phyloP scores from a whole-genome alignment of 2,329 filamentous ascomycete species.

The Hansfordia pulvinata region DNA sequence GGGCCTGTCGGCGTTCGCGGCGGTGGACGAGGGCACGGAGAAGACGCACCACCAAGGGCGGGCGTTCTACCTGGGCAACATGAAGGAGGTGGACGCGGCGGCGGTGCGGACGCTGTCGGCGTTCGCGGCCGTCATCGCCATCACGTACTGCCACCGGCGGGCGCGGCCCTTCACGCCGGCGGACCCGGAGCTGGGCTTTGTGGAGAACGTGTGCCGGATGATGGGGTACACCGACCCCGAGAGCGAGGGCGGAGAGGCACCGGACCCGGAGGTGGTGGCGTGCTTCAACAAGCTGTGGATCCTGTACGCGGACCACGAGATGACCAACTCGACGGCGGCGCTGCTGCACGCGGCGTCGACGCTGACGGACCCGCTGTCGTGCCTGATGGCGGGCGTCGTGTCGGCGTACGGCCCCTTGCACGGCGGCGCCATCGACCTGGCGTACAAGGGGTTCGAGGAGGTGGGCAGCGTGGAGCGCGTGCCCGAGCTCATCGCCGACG shows the following conservation, averaged over 20 bases:
- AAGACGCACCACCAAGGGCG: conserved; percentile 19
- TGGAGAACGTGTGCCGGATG: conserved; percentile 32
- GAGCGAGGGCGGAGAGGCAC: conserved; percentile 8
- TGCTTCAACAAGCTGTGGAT: conserved; percentile 24
- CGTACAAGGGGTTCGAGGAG: conserved; percentile 24
- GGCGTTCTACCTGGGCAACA: conserved; percentile 20
- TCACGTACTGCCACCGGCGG: conserved; percentile 23
- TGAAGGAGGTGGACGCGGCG: conserved; percentile 19
- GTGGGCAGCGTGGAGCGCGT: conserved; percentile 23
- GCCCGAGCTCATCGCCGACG: conserved; percentile 20
- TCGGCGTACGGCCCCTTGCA: conserved; percentile 30
- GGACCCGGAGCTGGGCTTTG: conserved; percentile 15
- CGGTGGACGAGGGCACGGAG: conserved; percentile 14
- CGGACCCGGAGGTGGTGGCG: conserved; percentile 15
- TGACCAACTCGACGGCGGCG: conserved; percentile 32
- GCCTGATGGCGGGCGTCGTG: conserved; percentile 23
- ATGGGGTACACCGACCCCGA: conserved; percentile 25
- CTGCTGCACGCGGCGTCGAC: conserved; percentile 31
- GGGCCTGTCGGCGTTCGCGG: conserved; percentile 19
- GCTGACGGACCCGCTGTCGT: conserved; percentile 27
- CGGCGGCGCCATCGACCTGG: conserved; percentile 32
- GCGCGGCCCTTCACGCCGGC: conserved; percentile 19
- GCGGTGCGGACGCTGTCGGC: conserved; percentile 21
- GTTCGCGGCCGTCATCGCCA: conserved; percentile 18
- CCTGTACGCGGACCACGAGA: conserved; percentile 32